phyloP scores from a whole-genome alignment of 257 asterid species.

The Fraxinus pennsylvanica region DNA sequence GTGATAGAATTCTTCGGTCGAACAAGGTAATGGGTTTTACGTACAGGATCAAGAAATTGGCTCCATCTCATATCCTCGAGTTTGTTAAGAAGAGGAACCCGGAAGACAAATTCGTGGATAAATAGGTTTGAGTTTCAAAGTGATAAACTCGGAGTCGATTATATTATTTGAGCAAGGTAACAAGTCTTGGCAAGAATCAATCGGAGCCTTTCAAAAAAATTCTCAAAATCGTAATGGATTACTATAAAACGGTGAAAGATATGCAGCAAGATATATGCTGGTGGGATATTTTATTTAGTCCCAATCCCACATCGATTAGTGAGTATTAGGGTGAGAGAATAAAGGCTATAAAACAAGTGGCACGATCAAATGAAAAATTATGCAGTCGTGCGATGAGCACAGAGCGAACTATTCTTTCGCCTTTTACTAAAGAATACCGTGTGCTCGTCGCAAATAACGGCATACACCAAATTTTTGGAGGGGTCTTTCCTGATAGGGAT shows the following conservation, averaged over 20 bases:
- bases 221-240: too few species aligned
- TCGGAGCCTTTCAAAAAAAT: too few species aligned
- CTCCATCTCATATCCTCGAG: too few species aligned
- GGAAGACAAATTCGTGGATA: neutral
- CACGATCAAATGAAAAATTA: rapidly evolving
- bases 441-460: constrained; percentile 22
- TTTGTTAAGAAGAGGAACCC: neutral
- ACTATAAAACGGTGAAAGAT: too few species aligned
- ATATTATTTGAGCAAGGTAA: too few species aligned
- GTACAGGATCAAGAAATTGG: too few species aligned
- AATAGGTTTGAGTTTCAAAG: neutral
- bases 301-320: neutral
- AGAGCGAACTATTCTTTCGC: neutral
- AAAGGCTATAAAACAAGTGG: neutral
- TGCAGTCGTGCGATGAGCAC: constrained; percentile 1
- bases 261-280: neutral
- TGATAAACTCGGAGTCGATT: too few species aligned
- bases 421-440: constrained; percentile 35
- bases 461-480: constrained; percentile 24
- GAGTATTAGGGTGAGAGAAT: neutral
- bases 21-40: too few species aligned
- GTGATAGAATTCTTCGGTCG: too few species aligned
- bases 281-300: neutral
- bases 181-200: too few species aligned
- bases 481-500: neutral